Evolutionary conservation across 2,329 filamentous ascomycete genomes (phyloP), one percentile per base, ranked within the genome.

Genomic region (Venturia nashicola): DNA sequence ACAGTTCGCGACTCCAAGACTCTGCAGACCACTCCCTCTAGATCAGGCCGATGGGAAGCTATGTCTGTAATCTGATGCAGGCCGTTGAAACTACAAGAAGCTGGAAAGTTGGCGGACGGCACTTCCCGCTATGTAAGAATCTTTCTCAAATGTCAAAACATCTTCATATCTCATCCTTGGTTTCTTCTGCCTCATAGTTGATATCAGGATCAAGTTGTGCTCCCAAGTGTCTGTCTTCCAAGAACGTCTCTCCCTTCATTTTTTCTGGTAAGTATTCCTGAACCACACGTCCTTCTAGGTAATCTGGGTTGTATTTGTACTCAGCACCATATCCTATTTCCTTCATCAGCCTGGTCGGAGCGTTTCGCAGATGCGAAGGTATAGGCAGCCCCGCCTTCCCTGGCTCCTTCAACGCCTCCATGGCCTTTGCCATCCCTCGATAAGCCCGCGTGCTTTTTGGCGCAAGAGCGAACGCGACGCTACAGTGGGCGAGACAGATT

Each of bases 271-370:
- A 75, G 75, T 97, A 99, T 32, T 92, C 88, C 77, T 99, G 94
- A 67, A 80, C 82, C 0, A 97, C 93, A 68, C 78, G 84, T 0
- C 94, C 94, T 66, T 92, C 85, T 61, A 83, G 76, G 71, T 93
- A 99, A 69, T 96, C 90, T 0, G 94, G 94, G 68, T 96, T 96
- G 72, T 99, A 97, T 75, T 97, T 97, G 76, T 99, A 99, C 72
- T 91, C 89, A 61, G 86, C 87, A 0, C 92, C 92, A 71, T 91
- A 96, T 0, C 91, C 93, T 68, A 97, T 77, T 68, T 97, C 93
- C 70, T 92, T 89, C 93, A 99, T 96, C 68, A 97, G 73, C 68
- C 87, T 83, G 1, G 94, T 97, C 0, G 94, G 93, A 9, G 94
- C 94, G 74, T 97, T 97, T 65, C 94, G 80, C 65, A 99, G 76